These are phyloP conservation scores for Botryotinia calthae DNA, from an alignment of 2,329 filamentous ascomycete genomes.

Conservation along the genomic window DNA sequence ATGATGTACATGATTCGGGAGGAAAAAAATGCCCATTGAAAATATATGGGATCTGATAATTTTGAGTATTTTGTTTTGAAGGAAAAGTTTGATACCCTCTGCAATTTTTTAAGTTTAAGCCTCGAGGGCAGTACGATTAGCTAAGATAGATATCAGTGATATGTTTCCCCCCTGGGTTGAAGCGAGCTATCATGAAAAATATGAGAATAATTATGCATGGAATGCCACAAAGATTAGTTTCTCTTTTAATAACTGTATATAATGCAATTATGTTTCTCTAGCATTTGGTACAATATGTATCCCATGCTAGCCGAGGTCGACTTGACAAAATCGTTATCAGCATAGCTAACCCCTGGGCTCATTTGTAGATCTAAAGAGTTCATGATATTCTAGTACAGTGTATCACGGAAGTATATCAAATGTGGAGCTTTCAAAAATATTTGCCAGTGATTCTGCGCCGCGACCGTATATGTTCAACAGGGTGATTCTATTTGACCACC, in stretches of 20 bases:
- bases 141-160: neutral
- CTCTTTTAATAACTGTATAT: neutral
- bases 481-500: neutral
- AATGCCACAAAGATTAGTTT: neutral
- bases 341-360: neutral
- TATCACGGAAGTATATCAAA: neutral
- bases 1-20: neutral
- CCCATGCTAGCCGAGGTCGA: no score
- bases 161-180: neutral
- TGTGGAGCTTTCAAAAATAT: neutral
- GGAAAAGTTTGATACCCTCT: constrained; percentile 12
- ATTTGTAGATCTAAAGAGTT: neutral
- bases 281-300: neutral
- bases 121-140: neutral
- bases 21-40: neutral
- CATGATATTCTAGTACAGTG: neutral
- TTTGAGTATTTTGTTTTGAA: neutral
- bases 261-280: no score
- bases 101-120: neutral
- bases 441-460: neutral
- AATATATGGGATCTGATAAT: neutral
- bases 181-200: neutral
- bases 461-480: neutral
- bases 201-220: neutral
- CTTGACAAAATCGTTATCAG: neutral